Evolutionary conservation across 2,329 filamentous ascomycete species (phyloP).

Genomic region (Fusarium graminum): DNA sequence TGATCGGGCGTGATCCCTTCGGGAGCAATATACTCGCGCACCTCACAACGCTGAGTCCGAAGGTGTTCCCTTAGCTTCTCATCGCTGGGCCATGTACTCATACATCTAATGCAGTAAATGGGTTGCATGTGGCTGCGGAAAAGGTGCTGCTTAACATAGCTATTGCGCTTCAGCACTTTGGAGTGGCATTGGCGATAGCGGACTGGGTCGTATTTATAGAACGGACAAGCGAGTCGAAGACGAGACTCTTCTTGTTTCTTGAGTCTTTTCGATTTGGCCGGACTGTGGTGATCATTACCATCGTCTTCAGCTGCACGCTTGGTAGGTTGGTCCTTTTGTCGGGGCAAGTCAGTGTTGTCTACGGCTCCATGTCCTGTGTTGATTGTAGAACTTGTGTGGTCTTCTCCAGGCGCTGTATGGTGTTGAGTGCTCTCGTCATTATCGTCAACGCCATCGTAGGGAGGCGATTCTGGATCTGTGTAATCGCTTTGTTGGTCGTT

Average conservation of each 20-base stretch:
- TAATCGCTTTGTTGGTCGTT: not conserved
- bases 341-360: not conserved
- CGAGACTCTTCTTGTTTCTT: not conserved
- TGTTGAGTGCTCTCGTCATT: not conserved
- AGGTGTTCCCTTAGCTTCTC: slow-evolving; percentile 3
- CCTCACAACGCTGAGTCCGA: slow-evolving; percentile 9
- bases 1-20: slow-evolving; percentile 4
- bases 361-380: accelerated
- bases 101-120: slow-evolving; percentile 7
- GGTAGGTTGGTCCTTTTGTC: not conserved
- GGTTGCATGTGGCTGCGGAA: slow-evolving; percentile 13
- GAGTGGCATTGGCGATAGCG: slow-evolving; percentile 1
- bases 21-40: not conserved
- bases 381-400: too few species aligned
- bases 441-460: not conserved
- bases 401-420: too few species aligned
- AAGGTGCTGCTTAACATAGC: slow-evolving; percentile 12
- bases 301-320: not conserved
- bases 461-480: too few species aligned
- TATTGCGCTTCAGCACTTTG: not conserved
- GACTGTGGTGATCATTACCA: not conserved
- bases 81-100: not conserved
- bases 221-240: slow-evolving; percentile 8
- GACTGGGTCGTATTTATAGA: slow-evolving; percentile 5
- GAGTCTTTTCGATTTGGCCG: not conserved